A percentile compares a stretch with the other conserved stretches of the same genome.
These are phyloP conservation scores for Ogataea trehaloabstinens DNA, from an alignment of 805 yeast genomes.

Conservation along the genomic window DNA sequence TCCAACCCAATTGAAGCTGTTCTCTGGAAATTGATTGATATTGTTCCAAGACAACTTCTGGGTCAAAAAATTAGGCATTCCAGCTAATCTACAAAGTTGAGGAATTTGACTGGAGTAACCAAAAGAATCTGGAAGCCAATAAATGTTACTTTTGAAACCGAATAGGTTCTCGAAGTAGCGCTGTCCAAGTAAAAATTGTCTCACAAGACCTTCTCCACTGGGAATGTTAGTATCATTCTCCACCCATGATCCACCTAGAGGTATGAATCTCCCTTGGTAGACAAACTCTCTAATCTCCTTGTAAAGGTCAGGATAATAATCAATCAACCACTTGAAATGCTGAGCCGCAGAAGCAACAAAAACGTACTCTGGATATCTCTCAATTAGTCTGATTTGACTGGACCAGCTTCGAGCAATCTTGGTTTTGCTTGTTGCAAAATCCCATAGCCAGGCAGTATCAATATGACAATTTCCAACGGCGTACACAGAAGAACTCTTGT, in stretches of 20 bases:
- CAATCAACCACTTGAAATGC: constrained; percentile 87
- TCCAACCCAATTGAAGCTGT: constrained; percentile 94
- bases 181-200: constrained; percentile 92
- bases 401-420: constrained; percentile 96
- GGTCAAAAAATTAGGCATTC: constrained; percentile 80
- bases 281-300: constrained; percentile 62
- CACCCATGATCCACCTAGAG: constrained; percentile 98
- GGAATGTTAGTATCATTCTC: constrained; percentile 97
- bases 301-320: constrained; percentile 83
- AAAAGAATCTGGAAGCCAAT: constrained; percentile 97
- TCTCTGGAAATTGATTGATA: constrained; percentile 83
- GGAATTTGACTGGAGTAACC: constrained; percentile 96
- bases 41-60: constrained; percentile 97
- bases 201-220: constrained; percentile 82
- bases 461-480: constrained; percentile 95
- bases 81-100: constrained; percentile 85
- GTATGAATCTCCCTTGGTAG: constrained; percentile 71
- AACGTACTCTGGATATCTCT: constrained; percentile 85
- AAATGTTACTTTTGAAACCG: constrained; percentile 69
- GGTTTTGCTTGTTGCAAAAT: constrained; percentile 94
- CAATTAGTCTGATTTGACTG: constrained; percentile 80
- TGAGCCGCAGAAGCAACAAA: constrained; percentile 97
- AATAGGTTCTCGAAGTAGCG: constrained; percentile 77
- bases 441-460: constrained; percentile 99
- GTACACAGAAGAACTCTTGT: constrained; percentile 55